Evolutionary conservation across 768 basidiomycete genomes (phyloP).

Genomic region (Tylopilus rubrobrunneus): DNA sequence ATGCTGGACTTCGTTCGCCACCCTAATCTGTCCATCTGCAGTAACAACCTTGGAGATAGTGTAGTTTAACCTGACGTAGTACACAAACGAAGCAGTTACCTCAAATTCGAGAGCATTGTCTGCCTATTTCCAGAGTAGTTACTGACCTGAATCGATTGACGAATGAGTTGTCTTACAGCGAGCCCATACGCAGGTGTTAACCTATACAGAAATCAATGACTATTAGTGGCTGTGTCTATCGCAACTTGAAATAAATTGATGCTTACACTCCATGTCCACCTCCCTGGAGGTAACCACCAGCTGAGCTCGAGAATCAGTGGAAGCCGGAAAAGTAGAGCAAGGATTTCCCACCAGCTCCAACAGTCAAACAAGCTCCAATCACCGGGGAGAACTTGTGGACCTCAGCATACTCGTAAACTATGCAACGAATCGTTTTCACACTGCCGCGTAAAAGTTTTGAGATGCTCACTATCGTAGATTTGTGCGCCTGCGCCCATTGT

Average conservation of each 20-base stretch:
- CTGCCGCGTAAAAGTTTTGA: background rate
- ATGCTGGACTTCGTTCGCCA: slow-evolving; percentile 39
- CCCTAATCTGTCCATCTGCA: slow-evolving; percentile 36
- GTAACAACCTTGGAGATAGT: slow-evolving; percentile 32
- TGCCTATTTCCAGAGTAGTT: slow-evolving; percentile 29
- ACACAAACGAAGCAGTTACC: slow-evolving; percentile 5
- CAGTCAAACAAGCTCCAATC: slow-evolving; percentile 21
- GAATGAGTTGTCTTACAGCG: slow-evolving; percentile 23
- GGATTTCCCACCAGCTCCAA: slow-evolving; percentile 13
- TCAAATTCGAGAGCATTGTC: slow-evolving; percentile 45
- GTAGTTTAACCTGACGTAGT: background rate
- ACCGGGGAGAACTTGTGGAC: slow-evolving; percentile 13
- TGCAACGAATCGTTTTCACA: background rate
- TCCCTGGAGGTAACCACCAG: slow-evolving; percentile 48
- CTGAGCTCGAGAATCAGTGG: slow-evolving; percentile 11
- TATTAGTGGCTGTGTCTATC: background rate
- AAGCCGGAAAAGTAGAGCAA: background rate
- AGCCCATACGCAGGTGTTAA: slow-evolving; percentile 41
- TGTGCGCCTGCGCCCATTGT: slow-evolving; percentile 19
- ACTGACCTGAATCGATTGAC: background rate
- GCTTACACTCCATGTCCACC: slow-evolving; percentile 42
- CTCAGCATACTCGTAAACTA: slow-evolving; percentile 18
- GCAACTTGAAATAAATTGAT: background rate
- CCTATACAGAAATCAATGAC: background rate
- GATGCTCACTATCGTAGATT: slow-evolving; percentile 9